phyloP scores from a whole-genome alignment of 352 stramenopile genomes.

The Phytophthora syringae region DNA sequence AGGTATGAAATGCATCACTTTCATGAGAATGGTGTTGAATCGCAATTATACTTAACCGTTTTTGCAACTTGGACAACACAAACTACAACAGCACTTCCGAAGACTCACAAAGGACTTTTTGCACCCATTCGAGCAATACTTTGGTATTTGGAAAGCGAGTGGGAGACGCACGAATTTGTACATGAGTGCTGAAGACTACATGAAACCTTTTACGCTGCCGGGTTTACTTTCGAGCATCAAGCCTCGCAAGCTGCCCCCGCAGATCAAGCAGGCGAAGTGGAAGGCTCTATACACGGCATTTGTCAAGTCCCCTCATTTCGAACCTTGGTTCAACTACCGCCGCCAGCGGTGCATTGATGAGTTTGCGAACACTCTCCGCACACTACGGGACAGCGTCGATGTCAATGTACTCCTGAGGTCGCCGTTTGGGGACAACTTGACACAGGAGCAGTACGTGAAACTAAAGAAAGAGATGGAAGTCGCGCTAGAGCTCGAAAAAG shows the following conservation, averaged over 20 bases:
- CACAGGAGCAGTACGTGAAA: conserved; percentile 50
- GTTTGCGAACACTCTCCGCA: conserved; percentile 65
- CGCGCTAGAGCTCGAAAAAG: conserved; percentile 46
- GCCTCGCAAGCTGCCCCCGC: conserved; percentile 52
- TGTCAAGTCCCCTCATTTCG: conserved; percentile 73
- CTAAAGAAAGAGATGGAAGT: conserved; percentile 57
- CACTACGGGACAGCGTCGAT: conserved; percentile 57
- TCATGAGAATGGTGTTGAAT: background rate
- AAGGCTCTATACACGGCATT: conserved; percentile 76
- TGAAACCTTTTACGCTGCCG: conserved; percentile 74
- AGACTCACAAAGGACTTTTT: conserved; percentile 87
- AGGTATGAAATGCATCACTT: conserved; percentile 40
- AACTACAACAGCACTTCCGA: conserved; percentile 78
- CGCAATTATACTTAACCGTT: background rate
- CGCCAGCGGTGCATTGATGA: conserved; percentile 72
- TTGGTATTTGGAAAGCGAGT: conserved; percentile 80
- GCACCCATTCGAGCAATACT: conserved; percentile 89
- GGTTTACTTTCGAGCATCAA: conserved; percentile 69
- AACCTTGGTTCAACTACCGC: conserved; percentile 78
- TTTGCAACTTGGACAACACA: background rate
- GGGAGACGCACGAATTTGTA: conserved; percentile 71
- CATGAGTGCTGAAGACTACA: conserved; percentile 66
- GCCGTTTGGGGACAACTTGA: conserved; percentile 50
- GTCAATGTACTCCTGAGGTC: conserved; percentile 43
- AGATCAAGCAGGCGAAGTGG: conserved; percentile 76